A percentile compares a stretch with the other conserved stretches of the same genome.
Conservation (phyloP, 2,329 filamentous ascomycete genomes). For the Aspergillus cejpii region DNA sequence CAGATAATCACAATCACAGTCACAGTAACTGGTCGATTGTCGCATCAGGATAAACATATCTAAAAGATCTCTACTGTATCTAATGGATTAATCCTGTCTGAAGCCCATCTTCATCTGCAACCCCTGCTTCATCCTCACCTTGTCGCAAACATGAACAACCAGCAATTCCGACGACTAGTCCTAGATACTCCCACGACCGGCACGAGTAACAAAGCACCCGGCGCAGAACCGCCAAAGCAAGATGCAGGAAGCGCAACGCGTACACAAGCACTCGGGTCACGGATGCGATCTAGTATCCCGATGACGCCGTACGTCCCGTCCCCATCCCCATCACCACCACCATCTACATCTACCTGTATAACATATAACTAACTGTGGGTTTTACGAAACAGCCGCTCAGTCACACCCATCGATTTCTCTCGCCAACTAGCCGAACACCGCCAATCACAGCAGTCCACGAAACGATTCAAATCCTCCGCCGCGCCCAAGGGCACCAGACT, state of each 20-base stretch:
- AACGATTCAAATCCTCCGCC: slow-evolving; percentile 66
- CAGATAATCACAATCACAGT: neutral
- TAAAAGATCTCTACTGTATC: too few species aligned
- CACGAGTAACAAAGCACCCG: slow-evolving; percentile 11
- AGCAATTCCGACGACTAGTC: slow-evolving; percentile 80
- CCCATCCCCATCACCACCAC: neutral
- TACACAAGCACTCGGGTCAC: slow-evolving; percentile 60
- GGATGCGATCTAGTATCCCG: slow-evolving; percentile 72
- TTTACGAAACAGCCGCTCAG: slow-evolving; percentile 51
- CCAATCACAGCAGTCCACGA: slow-evolving; percentile 48
- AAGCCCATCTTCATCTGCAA: too few species aligned
- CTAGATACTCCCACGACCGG: slow-evolving; percentile 45
- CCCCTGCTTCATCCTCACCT: neutral
- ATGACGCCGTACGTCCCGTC: slow-evolving; percentile 73
- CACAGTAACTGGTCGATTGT: too few species aligned
- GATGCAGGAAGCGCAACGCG: slow-evolving; percentile 44
- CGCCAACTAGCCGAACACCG: slow-evolving; percentile 74
- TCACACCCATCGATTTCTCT: slow-evolving; percentile 65
- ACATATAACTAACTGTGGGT: slow-evolving; percentile 6
- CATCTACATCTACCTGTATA: slow-evolving; percentile 5
- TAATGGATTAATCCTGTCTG: too few species aligned
- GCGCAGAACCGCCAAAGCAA: slow-evolving; percentile 10
- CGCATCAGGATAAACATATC: too few species aligned
- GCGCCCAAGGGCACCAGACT: slow-evolving; percentile 78
- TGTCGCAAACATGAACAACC: slow-evolving; percentile 70